Conservation (phyloP, 139 green algal genomes). For the Chlamydomonas schloesseri region DNA sequence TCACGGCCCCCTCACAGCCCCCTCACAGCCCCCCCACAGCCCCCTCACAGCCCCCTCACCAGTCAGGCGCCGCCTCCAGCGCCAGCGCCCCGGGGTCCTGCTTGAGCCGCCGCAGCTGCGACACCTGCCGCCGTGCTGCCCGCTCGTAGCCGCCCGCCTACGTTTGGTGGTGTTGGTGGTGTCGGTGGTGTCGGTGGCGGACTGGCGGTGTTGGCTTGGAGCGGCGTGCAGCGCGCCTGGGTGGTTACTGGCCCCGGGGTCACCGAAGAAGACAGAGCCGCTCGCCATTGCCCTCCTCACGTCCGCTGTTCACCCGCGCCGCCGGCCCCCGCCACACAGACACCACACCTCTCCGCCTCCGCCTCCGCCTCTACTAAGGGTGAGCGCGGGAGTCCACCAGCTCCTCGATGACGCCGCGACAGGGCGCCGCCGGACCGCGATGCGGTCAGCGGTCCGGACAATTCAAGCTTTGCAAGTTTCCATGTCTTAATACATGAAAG, state of each 20-base stretch:
- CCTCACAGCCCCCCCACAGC: neutral
- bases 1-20: neutral
- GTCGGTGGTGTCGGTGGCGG: neutral
- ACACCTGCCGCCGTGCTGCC: neutral
- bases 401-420: conserved; percentile 13
- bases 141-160: conserved; percentile 15
- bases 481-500: too few species aligned
- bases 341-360: too few species aligned
- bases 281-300: too few species aligned
- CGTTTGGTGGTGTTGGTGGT: neutral
- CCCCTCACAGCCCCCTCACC: too few species aligned
- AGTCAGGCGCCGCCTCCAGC: neutral
- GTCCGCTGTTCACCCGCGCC: too few species aligned
- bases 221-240: too few species aligned
- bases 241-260: too few species aligned
- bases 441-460: neutral
- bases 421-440: neutral
- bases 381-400: conserved; percentile 10
- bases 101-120: conserved; percentile 13
- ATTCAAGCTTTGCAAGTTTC: too few species aligned
- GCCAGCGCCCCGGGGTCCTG: conserved; percentile 2
- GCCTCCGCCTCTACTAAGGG: too few species aligned
- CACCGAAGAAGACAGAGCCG: too few species aligned
- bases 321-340: neutral
- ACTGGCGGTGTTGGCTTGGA: too few species aligned